phyloP scores from a whole-genome alignment of 352 stramenopile genomes.

The Pythium scleroteichum region DNA sequence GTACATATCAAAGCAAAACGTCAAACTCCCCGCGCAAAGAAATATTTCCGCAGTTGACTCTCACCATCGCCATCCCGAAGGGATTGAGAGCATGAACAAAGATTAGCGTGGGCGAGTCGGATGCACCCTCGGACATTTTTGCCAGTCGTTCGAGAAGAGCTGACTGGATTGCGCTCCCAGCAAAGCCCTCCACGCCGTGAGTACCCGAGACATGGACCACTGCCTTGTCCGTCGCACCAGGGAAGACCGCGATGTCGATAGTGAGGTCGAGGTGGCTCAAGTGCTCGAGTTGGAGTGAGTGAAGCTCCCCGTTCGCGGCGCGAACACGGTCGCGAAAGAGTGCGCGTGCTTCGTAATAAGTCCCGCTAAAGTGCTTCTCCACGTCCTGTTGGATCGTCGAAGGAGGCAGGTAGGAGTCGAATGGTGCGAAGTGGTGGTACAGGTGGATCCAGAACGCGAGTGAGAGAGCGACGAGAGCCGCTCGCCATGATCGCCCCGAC shows the following conservation, averaged over 20 bases:
- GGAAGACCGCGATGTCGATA: slow-evolving; percentile 35
- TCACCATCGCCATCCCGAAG: slow-evolving; percentile 66
- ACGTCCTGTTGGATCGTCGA: background rate
- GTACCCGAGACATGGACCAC: slow-evolving; percentile 42
- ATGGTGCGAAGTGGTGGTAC: slow-evolving; percentile 16
- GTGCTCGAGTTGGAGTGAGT: slow-evolving; percentile 19
- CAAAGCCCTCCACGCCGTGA: slow-evolving; percentile 36
- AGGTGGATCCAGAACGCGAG: slow-evolving; percentile 14
- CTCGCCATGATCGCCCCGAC: background rate
- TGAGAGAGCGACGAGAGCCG: slow-evolving; percentile 3
- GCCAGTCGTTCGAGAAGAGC: slow-evolving; percentile 25
- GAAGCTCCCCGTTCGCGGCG: slow-evolving; percentile 12
- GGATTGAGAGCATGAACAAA: slow-evolving; percentile 86
- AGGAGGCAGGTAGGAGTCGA: slow-evolving; percentile 20
- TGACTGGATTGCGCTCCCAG: slow-evolving; percentile 51
- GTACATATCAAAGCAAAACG: slow-evolving; percentile 71
- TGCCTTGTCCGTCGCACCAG: slow-evolving; percentile 5
- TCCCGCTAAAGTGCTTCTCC: slow-evolving; percentile 21
- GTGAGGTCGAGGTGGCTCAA: slow-evolving; percentile 26
- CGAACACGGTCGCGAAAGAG: slow-evolving; percentile 21
- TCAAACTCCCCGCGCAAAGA: background rate
- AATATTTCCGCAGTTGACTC: background rate
- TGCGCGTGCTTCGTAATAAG: slow-evolving; percentile 31
- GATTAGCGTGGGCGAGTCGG: slow-evolving; percentile 48
- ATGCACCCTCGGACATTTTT: slow-evolving; percentile 6